These are phyloP conservation scores for Neofusicoccum laricinum DNA, from an alignment of 2,329 filamentous ascomycete genomes.

Conservation along the genomic window DNA sequence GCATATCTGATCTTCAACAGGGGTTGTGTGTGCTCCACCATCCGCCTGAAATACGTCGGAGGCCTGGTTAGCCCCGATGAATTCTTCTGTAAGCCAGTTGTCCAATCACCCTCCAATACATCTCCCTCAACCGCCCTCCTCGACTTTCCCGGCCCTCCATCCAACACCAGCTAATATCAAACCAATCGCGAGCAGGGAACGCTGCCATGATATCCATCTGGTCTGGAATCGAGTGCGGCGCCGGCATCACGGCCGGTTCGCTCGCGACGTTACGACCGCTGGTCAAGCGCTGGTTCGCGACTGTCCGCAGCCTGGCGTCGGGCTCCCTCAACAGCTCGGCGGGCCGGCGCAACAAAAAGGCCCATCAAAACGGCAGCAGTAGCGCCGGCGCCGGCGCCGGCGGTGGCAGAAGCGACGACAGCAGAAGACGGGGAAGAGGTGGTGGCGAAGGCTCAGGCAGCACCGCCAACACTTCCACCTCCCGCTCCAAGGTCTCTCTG, in stretches of 20 bases:
- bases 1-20: constrained; percentile 22
- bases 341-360: background rate
- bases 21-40: constrained; percentile 54
- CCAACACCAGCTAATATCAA: no score
- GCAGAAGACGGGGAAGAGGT: no score
- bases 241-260: constrained; percentile 47
- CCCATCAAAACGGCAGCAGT: background rate
- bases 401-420: background rate
- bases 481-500: no score
- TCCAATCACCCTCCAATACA: constrained; percentile 15
- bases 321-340: background rate
- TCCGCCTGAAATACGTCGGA: constrained; percentile 50
- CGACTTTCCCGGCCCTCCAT: no score
- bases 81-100: constrained; percentile 38
- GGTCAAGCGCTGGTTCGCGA: constrained; percentile 26
- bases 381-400: background rate
- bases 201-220: constrained; percentile 46
- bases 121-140: no score
- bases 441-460: background rate
- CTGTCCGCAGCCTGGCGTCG: background rate
- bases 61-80: constrained; percentile 42
- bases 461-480: background rate
- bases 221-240: constrained; percentile 34
- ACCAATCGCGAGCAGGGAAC: constrained; percentile 27
- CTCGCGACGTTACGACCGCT: constrained; percentile 52